Base-by-base conservation (phyloP, 2,329 filamentous ascomycete species). In the Talaromyces rugulosus region DNA sequence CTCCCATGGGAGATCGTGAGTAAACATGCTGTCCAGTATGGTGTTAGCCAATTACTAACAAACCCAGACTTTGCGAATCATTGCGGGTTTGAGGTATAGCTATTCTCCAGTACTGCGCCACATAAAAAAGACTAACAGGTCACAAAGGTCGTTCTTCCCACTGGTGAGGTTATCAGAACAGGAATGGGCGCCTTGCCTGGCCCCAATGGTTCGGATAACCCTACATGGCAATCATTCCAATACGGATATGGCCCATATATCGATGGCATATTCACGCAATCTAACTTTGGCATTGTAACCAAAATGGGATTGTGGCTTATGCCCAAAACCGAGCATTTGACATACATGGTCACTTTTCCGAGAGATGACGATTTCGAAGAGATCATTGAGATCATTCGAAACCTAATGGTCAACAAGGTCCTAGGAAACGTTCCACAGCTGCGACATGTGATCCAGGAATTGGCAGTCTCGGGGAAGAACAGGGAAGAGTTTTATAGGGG, bases 311-410 rank as follows among this genome's bases (percentile, higher is more conserved):
- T 68, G 14, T 66, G 64, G 64, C 62, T 68, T 61, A 77, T 77
- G 72, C 77, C 76, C 5, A 72, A 69, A 14, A 70, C 73, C 2
- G 68, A 70, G 1, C 72, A 77, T 64, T 74, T 78, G 62, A 72
- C 75, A 1, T 80, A 76, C 70, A 72, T 73, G 69, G 69, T 78
- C 61, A 78, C 76, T 0, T 77, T 78, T 58, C 72, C 74, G 31
- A 69, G 67, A 47, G 75, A 77, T 28, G 70, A 71, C 14, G 75
- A 77, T 61, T 69, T 78, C 28, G 66, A 66, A 27, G 67, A 68
- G 8, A 71, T 75, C 18, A 71, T 77, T 56, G 76, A 77, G 18
- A 74, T 73, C 62, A 77, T 77, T 58, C 69, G 74, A 3, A 72
- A 74, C 2, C 67, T 72, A 7, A 69, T 69, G 5, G 62, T 69